These are phyloP conservation scores for Thymus mandschuricus DNA, from an alignment of 257 asterid species.

Conservation along the genomic window DNA sequence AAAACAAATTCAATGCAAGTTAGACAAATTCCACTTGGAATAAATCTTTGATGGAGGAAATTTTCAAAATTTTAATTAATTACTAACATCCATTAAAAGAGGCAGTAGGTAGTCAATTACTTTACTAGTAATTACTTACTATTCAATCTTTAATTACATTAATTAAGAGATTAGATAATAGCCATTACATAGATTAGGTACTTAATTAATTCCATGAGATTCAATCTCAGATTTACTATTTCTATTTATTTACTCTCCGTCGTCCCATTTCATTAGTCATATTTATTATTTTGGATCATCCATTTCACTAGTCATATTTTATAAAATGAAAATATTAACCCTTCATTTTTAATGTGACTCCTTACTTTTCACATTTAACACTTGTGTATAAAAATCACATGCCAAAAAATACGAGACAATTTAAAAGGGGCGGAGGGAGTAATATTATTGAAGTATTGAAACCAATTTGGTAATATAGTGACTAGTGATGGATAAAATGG, in stretches of 20 bases:
- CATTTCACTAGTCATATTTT: no score
- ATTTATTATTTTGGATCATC: no score
- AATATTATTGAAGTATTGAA: no score
- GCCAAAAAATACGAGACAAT: no score
- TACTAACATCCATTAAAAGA: constrained; percentile 9
- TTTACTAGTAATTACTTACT: neutral
- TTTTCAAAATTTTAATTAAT: neutral
- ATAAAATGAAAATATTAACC: no score
- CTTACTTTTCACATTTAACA: no score
- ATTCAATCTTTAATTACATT: neutral
- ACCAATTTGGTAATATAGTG: neutral
- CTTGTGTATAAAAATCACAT: no score
- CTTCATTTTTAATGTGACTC: no score
- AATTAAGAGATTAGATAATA: neutral
- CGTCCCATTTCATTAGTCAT: no score
- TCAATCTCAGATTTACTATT: neutral
- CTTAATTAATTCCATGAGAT: neutral
- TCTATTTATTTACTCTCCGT: no score
- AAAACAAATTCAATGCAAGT: neutral
- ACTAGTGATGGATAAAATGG: constrained; percentile 3
- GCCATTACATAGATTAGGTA: neutral
- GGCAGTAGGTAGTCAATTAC: constrained; percentile 10
- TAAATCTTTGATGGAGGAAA: constrained; percentile 13
- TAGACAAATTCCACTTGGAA: constrained; percentile 17
- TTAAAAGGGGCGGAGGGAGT: no score